Evolutionary conservation across 768 basidiomycete species (phyloP), one percentile per base, ranked within the genome.

Genomic region (Podaxis sp.): DNA sequence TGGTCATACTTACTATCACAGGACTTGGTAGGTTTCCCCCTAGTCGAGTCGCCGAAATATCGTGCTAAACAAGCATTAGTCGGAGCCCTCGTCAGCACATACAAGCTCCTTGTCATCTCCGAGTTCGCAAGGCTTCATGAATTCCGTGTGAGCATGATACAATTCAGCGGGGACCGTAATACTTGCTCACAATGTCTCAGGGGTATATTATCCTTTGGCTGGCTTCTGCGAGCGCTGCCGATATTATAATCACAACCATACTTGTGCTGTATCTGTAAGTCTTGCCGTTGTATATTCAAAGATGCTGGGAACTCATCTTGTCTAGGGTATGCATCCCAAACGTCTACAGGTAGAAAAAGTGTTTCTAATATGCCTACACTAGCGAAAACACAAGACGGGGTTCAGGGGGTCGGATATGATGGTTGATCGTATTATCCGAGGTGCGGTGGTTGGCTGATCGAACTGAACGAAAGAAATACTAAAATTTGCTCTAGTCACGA

Each of bases 331-430:
- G 44, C 20, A 46, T 7, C n/a, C n/a, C 20, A 46, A 8, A 17
- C 0, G 7, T 6, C 10, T 33, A 33, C 33, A 10, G 15, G n/a
- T 46, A 17, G 5, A 17, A 20, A 17, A 5, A 8, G 10, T 46
- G 6, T 46, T n/a, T 46, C 44, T 46, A 17, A 46, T 20, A 17
- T 41, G 17, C 2, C 17, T 10, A 56, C 37, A 20, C 36, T 41
- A 56, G 55, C 55, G 37, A 22, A 56, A 17, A 20, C 55, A 56
- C 24, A 56, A 20, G 24, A 56, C 37, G 6, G 55, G 55, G 20
- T 56, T 56, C 40, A 38, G 33, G 10, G 33, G 40, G 11, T 22
- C 55, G 15, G 30, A 56, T 28, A 22, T 56, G 22, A 56, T 40
- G 17, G 41, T 56, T 26, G 40, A 56, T 26, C 36, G 55, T 3